These are phyloP conservation scores for Aspergillus carlsbadensis DNA, from an alignment of 495 filamentous ascomycete species.

Conservation along the genomic window DNA sequence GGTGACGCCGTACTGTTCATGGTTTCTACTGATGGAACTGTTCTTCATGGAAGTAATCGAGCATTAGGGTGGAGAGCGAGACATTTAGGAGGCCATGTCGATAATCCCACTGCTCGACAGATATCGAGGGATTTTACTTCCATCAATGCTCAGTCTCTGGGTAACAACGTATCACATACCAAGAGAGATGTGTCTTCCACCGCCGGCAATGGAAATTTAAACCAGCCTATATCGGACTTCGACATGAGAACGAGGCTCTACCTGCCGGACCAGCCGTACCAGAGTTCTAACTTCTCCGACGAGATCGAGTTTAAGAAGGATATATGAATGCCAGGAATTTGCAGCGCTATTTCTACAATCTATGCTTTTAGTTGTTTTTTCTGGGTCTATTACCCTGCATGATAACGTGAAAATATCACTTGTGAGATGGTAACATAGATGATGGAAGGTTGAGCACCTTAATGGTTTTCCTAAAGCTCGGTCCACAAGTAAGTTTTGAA, in stretches of 20 bases:
- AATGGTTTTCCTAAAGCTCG: too few species aligned
- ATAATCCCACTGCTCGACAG: background rate
- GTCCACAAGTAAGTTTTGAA: too few species aligned
- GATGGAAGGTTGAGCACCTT: too few species aligned
- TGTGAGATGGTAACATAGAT: too few species aligned
- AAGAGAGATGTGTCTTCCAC: background rate
- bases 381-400: too few species aligned
- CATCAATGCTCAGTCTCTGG: background rate
- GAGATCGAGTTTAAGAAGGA: background rate
- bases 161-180: background rate
- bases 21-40: background rate
- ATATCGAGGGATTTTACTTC: background rate
- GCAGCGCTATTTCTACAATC: background rate
- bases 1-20: constrained; percentile 1
- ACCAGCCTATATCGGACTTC: background rate
- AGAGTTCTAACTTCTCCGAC: background rate
- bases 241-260: background rate
- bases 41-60: background rate
- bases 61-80: background rate
- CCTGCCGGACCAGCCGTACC: background rate
- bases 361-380: background rate
- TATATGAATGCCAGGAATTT: background rate
- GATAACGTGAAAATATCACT: too few species aligned
- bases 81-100: background rate
- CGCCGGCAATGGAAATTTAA: background rate